Base-by-base conservation (phyloP, 2,329 filamentous ascomycete species). In the Hymenoscyphus fraxineus region DNA sequence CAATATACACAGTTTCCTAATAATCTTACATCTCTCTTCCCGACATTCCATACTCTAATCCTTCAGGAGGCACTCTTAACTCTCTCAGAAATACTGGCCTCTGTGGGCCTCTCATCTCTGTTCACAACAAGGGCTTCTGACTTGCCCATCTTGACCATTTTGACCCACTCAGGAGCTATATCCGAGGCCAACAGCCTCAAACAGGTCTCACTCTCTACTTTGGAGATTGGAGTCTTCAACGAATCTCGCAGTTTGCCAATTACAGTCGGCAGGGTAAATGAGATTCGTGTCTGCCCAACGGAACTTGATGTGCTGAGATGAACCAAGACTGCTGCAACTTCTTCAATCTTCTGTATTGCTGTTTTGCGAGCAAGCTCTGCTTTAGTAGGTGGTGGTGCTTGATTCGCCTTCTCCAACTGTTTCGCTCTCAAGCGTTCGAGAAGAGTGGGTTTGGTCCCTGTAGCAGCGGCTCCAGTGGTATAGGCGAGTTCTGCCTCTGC, bases 361-460 rank as follows among this genome's bases (percentile, higher is more conserved):
- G 86, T 84, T 15, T 81, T 83, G 13, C 88, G 87, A 67, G 84
- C 79, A 2, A 90, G 77, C 69, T 87, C 82, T 19, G 80, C 82
- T 27, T 82, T 80, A 0, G 83, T 78, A 0, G 83, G 80, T 0
- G 82, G 83, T 0, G 75, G 69, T 64, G 80, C 64, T 65, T 78
- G 60, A 66, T 78, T 69, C 66, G 79, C 72, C 74, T 83, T 74
- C 74, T 84, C 80, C 69, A 82, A 76, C 69, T 90, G 85, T 79
- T 94, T 94, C 62, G 83, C 81, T 67, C 89, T 88, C 68, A 96
- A 85, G 59, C 90, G 88, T 75, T 93, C 90, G 64, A 95, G 81
- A 31, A 96, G 84, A 61, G 85, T 86, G 79, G 89, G 87, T 60
- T 78, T 87, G 81, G 57, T 77, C 66, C 76, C 71, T 67, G 72